Evolutionary conservation across 2,329 filamentous ascomycete genomes (phyloP).

Genomic region (Exophiala phaeomuriformis): DNA sequence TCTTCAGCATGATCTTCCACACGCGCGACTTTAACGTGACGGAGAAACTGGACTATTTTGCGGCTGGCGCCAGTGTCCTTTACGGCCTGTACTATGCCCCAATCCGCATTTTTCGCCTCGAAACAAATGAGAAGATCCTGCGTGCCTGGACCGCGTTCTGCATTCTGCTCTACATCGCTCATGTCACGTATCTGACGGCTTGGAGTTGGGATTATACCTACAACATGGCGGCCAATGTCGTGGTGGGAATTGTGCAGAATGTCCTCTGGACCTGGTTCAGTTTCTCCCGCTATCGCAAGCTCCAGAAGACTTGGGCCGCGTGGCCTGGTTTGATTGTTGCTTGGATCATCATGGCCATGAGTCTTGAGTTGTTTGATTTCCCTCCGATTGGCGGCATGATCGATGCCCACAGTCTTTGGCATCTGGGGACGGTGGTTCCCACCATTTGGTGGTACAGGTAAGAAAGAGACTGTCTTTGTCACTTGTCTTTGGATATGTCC

Average conservation of each 20-base stretch:
- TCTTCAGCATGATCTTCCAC: conserved; percentile 86
- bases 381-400: conserved; percentile 72
- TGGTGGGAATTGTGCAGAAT: conserved; percentile 71
- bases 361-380: conserved; percentile 90
- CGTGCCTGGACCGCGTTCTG: conserved; percentile 72
- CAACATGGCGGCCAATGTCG: conserved; percentile 94
- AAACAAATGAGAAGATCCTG: conserved; percentile 54
- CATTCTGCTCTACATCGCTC: conserved; percentile 60
- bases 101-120: conserved; percentile 75
- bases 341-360: conserved; percentile 90
- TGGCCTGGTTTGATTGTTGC: conserved; percentile 88
- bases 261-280: conserved; percentile 81
- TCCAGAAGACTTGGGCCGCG: conserved; percentile 68
- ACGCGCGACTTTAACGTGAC: conserved; percentile 77
- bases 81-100: conserved; percentile 85
- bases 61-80: conserved; percentile 77
- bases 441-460: conserved; percentile 92
- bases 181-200: conserved; percentile 76
- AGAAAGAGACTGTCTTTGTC: conserved; percentile 57
- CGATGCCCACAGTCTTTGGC: conserved; percentile 94
- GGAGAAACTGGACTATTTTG: conserved; percentile 95
- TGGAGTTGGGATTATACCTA: conserved; percentile 93
- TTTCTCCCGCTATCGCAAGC: conserved; percentile 62
- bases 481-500: not conserved
- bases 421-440: conserved; percentile 82